These are phyloP conservation scores for Pyrenophora graminea DNA, from an alignment of 2,329 filamentous ascomycete genomes.

Conservation along the genomic window DNA sequence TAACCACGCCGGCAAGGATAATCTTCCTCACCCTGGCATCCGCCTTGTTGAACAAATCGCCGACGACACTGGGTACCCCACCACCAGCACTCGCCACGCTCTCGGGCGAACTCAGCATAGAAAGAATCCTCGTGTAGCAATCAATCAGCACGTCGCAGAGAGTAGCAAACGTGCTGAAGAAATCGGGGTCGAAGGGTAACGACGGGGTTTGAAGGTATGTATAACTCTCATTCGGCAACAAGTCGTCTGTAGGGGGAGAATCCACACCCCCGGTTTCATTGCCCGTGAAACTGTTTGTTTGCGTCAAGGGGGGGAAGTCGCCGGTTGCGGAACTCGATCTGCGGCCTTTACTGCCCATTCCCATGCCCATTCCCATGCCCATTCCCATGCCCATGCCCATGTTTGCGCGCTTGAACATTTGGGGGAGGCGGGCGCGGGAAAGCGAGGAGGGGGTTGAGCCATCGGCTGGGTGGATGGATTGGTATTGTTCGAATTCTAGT, in stretches of 20 bases:
- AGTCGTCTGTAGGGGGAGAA: constrained; percentile 40
- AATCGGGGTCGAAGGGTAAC: constrained; percentile 94
- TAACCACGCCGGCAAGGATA: constrained; percentile 81
- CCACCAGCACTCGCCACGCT: constrained; percentile 30
- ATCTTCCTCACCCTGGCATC: constrained; percentile 86
- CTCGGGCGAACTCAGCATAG: constrained; percentile 73
- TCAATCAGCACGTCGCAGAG: constrained; percentile 95
- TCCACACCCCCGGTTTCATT: constrained; percentile 33
- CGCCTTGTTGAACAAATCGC: constrained; percentile 87
- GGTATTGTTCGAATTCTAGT: constrained; percentile 90
- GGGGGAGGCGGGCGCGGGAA: constrained; percentile 71
- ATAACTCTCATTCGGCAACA: constrained; percentile 77
- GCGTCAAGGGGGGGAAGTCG: constrained; percentile 30
- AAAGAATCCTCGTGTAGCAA: constrained; percentile 79
- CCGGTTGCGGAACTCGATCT: constrained; percentile 66
- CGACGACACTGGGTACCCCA: constrained; percentile 55
- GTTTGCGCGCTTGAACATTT: constrained; percentile 55
- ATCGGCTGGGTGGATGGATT: constrained; percentile 80
- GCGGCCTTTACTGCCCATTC: constrained; percentile 46
- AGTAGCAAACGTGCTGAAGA: constrained; percentile 94
- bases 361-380: constrained; percentile 40
- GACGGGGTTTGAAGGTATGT: constrained; percentile 86
- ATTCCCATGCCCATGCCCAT: constrained; percentile 46
- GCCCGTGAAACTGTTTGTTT: constrained; percentile 26
- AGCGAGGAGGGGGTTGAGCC: constrained; percentile 71